Conservation (phyloP, 306 rosid species). For the Vigna radiata region DNA sequence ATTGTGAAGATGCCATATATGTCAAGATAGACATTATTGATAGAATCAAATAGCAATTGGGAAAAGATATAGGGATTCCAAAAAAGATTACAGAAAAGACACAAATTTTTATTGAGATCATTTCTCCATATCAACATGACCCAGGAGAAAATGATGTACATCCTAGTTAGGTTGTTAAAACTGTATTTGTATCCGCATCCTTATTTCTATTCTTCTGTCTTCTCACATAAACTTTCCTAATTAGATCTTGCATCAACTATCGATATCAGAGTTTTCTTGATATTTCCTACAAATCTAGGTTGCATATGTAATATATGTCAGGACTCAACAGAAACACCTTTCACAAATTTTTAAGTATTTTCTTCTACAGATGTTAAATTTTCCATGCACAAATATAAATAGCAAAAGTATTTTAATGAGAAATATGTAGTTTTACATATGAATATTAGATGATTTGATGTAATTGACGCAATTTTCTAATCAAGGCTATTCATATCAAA, state of each 20-base stretch:
- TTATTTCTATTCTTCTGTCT: too few species aligned
- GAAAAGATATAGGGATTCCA: too few species aligned
- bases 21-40: neutral
- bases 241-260: neutral
- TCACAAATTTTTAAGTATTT: slow-evolving; percentile 3
- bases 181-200: too few species aligned
- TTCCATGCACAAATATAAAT: slow-evolving; percentile 12
- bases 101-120: too few species aligned
- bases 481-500: slow-evolving; percentile 20
- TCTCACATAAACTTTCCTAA: too few species aligned
- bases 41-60: too few species aligned
- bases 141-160: too few species aligned
- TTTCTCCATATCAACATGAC: too few species aligned
- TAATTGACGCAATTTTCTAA: neutral
- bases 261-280: slow-evolving; percentile 17
- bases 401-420: neutral
- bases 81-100: too few species aligned
- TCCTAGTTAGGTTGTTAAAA: too few species aligned
- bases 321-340: slow-evolving; percentile 29
- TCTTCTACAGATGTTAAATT: slow-evolving; percentile 15
- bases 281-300: slow-evolving; percentile 20
- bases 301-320: slow-evolving; percentile 18
- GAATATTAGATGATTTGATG: slow-evolving; percentile 11
- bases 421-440: slow-evolving; percentile 1
- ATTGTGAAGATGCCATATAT: slow-evolving; percentile 15